These are phyloP conservation scores for Auxenochlorella pyrenoidosa DNA, from an alignment of 139 green algal species.

Conservation along the genomic window DNA sequence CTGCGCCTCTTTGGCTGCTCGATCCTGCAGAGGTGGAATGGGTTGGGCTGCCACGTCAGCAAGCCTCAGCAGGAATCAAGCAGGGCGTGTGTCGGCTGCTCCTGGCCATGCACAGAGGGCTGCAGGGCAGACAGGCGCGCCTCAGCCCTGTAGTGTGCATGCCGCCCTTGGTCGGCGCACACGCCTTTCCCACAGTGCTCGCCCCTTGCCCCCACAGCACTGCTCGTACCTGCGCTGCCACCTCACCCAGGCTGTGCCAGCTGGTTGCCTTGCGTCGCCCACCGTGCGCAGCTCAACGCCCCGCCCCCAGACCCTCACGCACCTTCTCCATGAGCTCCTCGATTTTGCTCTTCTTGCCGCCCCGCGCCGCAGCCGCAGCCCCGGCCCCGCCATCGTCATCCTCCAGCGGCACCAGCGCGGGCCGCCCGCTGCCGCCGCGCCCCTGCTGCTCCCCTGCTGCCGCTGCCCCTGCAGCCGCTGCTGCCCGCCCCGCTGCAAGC, in stretches of 20 bases:
- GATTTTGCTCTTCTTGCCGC: slow-evolving; percentile 69
- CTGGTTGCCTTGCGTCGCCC: too few relatives aligned
- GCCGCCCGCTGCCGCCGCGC: neutral
- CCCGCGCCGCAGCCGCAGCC: neutral
- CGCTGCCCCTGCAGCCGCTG: neutral
- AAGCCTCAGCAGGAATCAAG: too few relatives aligned
- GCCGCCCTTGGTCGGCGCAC: too few relatives aligned
- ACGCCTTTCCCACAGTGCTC: too few relatives aligned
- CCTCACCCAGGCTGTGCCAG: too few relatives aligned
- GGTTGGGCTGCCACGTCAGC: neutral
- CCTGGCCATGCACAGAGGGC: too few relatives aligned
- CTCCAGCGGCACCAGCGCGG: slow-evolving; percentile 33
- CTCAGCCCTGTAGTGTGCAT: too few relatives aligned
- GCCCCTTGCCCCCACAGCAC: too few relatives aligned
- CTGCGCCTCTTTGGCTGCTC: slow-evolving; percentile 46
- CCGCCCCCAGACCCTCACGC: neutral
- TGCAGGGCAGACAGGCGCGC: too few relatives aligned
- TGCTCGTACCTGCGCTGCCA: too few relatives aligned
- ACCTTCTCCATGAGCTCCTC: slow-evolving; percentile 82
- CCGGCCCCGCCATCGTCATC: slow-evolving; percentile 17
- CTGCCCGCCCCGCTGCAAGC: slow-evolving; percentile 34
- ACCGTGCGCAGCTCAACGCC: too few relatives aligned
- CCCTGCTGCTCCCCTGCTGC: slow-evolving; percentile 13
- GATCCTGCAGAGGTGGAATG: slow-evolving; percentile 20
- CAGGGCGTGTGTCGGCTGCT: too few relatives aligned